Conservation (phyloP, 2,329 filamentous ascomycete species). For the Talaromyces sp. region DNA sequence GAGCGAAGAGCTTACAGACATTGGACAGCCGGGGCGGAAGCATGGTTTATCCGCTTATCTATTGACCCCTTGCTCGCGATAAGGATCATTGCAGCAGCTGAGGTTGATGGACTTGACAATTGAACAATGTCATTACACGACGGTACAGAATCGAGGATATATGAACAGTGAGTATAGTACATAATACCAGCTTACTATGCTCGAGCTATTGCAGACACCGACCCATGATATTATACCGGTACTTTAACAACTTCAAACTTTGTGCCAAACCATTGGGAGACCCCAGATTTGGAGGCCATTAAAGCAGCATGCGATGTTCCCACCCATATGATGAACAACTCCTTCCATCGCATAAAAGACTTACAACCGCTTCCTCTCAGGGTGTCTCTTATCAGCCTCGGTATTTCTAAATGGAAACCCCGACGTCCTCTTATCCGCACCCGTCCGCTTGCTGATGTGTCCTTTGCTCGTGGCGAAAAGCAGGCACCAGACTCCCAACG, state of each 20-base stretch:
- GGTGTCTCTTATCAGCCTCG: conserved; percentile 53
- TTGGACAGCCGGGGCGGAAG: conserved; percentile 2
- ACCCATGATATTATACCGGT: neutral
- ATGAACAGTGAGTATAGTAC: neutral
- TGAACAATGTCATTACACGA: neutral
- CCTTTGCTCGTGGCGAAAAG: conserved; percentile 57
- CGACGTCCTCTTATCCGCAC: conserved; percentile 63
- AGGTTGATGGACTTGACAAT: neutral
- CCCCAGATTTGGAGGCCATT: neutral
- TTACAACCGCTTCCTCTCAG: conserved; percentile 30
- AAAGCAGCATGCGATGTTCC: conserved; percentile 8
- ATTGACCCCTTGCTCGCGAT: neutral
- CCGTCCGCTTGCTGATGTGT: conserved; percentile 59
- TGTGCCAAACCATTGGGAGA: neutral
- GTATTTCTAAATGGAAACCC: conserved; percentile 64
- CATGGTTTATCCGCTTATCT: conserved; percentile 12
- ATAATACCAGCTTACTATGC: neutral
- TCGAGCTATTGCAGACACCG: neutral
- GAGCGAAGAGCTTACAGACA: neutral
- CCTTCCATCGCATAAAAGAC: neutral
- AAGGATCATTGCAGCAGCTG: neutral
- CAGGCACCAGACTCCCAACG: conserved; percentile 63
- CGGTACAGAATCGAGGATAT: neutral
- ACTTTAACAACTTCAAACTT: neutral
- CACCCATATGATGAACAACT: neutral